Percentiles rank a stretch among this genome's conserved stretches.
Evolutionary conservation across 192 early-diverging fungal species (phyloP).

Genomic region (Backusella australiensis): DNA sequence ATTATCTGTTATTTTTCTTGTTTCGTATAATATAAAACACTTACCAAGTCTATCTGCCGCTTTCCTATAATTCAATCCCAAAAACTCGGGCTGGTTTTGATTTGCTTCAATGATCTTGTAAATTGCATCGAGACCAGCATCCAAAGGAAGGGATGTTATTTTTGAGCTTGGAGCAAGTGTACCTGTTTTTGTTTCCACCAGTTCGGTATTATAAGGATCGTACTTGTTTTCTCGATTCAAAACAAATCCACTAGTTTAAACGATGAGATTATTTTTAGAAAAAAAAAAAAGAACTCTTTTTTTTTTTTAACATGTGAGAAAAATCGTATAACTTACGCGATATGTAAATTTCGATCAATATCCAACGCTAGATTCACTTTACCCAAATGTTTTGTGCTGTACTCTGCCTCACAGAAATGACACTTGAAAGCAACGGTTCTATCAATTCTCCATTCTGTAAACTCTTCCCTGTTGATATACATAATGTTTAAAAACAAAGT

Average conservation of each 20-base stretch:
- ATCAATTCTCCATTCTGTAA: slow-evolving; percentile 7
- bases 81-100: neutral
- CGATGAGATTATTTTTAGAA: neutral
- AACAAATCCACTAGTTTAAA: neutral
- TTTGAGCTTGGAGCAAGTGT: neutral
- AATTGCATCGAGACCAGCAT: neutral
- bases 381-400: neutral
- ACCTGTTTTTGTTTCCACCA: neutral
- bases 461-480: neutral
- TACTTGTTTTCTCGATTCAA: slow-evolving; percentile 4
- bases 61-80: neutral
- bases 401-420: neutral
- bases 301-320: neutral
- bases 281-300: neutral
- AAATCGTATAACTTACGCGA: neutral
- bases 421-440: neutral
- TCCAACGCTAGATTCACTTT: neutral
- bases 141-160: neutral
- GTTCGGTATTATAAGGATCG: neutral
- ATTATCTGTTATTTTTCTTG: neutral
- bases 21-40: neutral
- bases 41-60: neutral
- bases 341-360: slow-evolving; percentile 1
- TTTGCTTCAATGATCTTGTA: neutral
- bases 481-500: neutral